Conservation (phyloP, 495 filamentous ascomycete genomes). For the Talaromyces nanjingensis region DNA sequence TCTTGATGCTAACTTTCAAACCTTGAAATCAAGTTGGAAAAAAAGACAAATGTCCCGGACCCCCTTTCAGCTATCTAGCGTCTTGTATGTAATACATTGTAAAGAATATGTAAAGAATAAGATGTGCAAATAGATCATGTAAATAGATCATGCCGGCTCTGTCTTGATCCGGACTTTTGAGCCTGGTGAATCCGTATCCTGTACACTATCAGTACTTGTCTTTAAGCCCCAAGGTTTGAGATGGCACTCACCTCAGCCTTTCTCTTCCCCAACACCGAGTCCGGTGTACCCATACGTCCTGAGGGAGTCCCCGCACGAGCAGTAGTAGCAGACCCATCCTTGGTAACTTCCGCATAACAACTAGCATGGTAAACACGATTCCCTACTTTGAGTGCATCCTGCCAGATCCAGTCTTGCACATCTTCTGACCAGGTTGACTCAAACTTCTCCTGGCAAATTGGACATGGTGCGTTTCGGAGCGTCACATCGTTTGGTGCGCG, state of each 20-base stretch:
- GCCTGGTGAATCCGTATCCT: slow-evolving; percentile 30
- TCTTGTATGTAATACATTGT: not conserved
- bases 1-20: too few species aligned
- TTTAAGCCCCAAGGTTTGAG: not conserved
- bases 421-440: slow-evolving; percentile 84
- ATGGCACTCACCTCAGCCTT: slow-evolving; percentile 55
- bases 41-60: too few species aligned
- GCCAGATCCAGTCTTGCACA: slow-evolving; percentile 94
- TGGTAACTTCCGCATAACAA: slow-evolving; percentile 78
- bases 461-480: slow-evolving; percentile 65
- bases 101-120: not conserved
- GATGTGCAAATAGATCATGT: not conserved
- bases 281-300: slow-evolving; percentile 49
- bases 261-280: slow-evolving; percentile 66
- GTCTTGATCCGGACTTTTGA: slow-evolving; percentile 35
- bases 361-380: slow-evolving; percentile 80
- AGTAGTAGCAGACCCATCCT: slow-evolving; percentile 42
- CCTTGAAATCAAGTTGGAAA: too few species aligned
- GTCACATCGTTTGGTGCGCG: slow-evolving; percentile 72
- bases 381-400: slow-evolving; percentile 76
- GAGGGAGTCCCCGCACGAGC: slow-evolving; percentile 32
- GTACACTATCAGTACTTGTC: not conserved
- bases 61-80: not conserved
- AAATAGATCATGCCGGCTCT: slow-evolving; percentile 22
- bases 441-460: slow-evolving; percentile 93